Evolutionary conservation across 352 stramenopile species (phyloP).

Genomic region (Phytophthora niederhauseri): DNA sequence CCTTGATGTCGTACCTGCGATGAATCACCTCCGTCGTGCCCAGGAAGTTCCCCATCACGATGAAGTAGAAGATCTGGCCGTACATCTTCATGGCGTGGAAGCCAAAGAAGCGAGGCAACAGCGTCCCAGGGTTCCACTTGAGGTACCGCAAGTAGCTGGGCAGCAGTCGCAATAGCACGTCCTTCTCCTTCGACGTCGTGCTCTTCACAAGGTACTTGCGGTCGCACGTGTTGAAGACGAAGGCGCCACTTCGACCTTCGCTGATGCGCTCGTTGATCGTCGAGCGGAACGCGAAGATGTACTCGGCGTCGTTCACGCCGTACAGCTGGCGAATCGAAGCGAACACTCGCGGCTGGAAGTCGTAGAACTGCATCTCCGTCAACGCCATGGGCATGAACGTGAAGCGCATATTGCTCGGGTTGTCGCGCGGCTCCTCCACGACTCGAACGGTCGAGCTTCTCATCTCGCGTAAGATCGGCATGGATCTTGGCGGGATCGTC

Average conservation of each 20-base stretch:
- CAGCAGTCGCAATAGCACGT: conserved; percentile 81
- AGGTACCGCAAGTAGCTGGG: conserved; percentile 87
- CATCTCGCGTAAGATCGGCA: conserved; percentile 36
- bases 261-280: conserved; percentile 92
- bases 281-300: conserved; percentile 75
- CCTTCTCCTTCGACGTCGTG: conserved; percentile 79
- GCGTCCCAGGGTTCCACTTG: conserved; percentile 86
- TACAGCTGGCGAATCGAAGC: conserved; percentile 70
- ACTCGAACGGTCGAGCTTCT: conserved; percentile 70
- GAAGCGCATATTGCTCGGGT: conserved; percentile 49
- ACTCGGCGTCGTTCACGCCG: conserved; percentile 77
- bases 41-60: conserved; percentile 94
- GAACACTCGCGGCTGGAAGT: conserved; percentile 87
- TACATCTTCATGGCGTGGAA: conserved; percentile 94
- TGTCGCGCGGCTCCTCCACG: conserved; percentile 56
- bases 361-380: conserved; percentile 90
- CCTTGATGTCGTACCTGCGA: conserved; percentile 92
- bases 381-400: conserved; percentile 72
- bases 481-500: conserved; percentile 39
- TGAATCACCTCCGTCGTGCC: conserved; percentile 87
- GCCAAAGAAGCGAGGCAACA: conserved; percentile 91
- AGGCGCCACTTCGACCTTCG: conserved; percentile 88
- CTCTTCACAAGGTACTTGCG: conserved; percentile 93
- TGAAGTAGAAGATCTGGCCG: conserved; percentile 91
- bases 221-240: conserved; percentile 92